Conservation (phyloP, 192 early-diverging fungal species). For the Coemansia sp. region DNA sequence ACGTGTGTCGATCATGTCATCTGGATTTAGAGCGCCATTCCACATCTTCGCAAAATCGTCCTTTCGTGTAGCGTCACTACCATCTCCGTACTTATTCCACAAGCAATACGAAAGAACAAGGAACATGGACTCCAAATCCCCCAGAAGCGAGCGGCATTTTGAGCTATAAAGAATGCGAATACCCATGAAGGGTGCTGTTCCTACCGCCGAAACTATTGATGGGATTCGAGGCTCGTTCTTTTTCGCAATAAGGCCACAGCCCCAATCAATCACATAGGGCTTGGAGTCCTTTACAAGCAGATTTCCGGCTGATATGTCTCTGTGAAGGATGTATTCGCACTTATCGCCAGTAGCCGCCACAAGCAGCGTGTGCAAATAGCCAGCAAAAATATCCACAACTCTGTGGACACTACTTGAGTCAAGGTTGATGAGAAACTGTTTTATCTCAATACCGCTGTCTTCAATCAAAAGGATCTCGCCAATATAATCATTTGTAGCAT, state of each 20-base stretch:
- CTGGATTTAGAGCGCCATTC: background rate
- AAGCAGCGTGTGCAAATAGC: constrained; percentile 6
- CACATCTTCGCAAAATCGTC: background rate
- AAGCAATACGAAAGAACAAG: constrained; percentile 4
- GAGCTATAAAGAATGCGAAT: background rate
- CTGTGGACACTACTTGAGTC: too few species aligned
- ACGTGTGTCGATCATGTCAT: background rate
- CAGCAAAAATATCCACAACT: constrained; percentile 12
- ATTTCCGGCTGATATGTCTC: constrained; percentile 1
- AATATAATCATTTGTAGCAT: background rate
- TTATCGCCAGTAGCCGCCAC: constrained; percentile 1
- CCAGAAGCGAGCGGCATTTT: background rate
- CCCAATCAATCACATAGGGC: constrained; percentile 10
- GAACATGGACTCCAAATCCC: constrained; percentile 4
- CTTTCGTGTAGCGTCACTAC: background rate
- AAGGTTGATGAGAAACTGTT: background rate
- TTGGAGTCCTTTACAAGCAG: constrained; percentile 2
- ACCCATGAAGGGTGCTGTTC: constrained; percentile 6
- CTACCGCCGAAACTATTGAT: background rate
- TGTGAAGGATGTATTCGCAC: background rate
- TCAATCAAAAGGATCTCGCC: constrained; percentile 6
- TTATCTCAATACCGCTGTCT: background rate
- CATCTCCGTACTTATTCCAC: constrained; percentile 5
- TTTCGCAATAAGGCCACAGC: constrained; percentile 7
- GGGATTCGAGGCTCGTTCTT: background rate